Conservation (phyloP, 2,329 filamentous ascomycete genomes). For the Ophiocordyceps polyrhachis-furcata region DNA sequence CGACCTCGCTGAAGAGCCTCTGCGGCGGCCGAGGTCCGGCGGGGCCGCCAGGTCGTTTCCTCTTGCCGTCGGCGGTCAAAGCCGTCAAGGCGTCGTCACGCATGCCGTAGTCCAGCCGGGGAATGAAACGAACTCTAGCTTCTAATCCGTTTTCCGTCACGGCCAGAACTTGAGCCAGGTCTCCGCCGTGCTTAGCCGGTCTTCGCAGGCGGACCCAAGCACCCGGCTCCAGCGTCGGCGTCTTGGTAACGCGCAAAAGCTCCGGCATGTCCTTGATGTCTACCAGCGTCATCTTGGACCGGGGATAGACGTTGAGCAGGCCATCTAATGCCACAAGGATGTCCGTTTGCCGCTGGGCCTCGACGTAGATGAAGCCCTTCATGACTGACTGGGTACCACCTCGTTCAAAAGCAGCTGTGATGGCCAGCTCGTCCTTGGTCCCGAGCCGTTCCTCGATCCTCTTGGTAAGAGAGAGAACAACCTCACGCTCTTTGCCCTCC, state of each 20-base stretch:
- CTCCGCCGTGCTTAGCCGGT: constrained; percentile 63
- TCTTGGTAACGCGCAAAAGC: constrained; percentile 77
- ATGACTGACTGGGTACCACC: constrained; percentile 60
- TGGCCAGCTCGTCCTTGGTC: constrained; percentile 63
- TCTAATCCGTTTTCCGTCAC: constrained; percentile 87
- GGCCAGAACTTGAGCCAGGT: constrained; percentile 81
- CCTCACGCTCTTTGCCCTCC: constrained; percentile 86
- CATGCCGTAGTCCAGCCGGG: constrained; percentile 77
- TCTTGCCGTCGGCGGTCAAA: constrained; percentile 43
- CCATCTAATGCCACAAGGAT: constrained; percentile 68
- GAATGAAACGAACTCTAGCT: constrained; percentile 72
- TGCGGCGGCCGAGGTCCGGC: constrained; percentile 60
- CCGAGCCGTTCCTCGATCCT: constrained; percentile 63
- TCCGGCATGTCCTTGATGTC: constrained; percentile 97
- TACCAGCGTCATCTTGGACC: constrained; percentile 70
- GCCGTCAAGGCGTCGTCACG: constrained; percentile 48
- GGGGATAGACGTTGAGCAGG: constrained; percentile 76
- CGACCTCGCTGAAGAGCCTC: constrained; percentile 78
- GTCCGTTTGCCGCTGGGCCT: constrained; percentile 73
- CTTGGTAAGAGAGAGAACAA: constrained; percentile 75
- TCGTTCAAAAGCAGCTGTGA: constrained; percentile 84
- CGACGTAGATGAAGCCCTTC: constrained; percentile 90
- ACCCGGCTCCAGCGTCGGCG: constrained; percentile 64
- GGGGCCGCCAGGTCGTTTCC: constrained; percentile 49
- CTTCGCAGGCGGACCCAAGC: constrained; percentile 82